Conservation (phyloP, 2,329 filamentous ascomycete species). For the Ophiostoma pallidulum region DNA sequence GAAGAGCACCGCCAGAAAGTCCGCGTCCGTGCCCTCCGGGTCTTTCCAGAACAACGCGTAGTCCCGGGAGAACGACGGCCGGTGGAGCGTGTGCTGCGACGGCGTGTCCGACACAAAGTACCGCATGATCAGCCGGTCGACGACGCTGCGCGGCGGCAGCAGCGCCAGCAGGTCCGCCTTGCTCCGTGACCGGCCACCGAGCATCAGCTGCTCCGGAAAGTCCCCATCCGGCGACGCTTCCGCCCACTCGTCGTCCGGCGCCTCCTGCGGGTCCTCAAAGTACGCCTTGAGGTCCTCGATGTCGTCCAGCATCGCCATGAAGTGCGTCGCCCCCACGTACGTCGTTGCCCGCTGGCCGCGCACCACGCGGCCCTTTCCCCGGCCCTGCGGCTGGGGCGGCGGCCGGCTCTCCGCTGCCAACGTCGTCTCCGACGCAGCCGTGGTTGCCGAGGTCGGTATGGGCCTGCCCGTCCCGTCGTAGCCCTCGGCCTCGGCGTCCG, state of each 20-base stretch:
- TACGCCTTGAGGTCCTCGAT: conserved; percentile 51
- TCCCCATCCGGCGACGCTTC: conserved; percentile 21
- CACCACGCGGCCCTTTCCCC: conserved; percentile 32
- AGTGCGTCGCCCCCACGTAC: conserved; percentile 51
- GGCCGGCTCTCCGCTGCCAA: too few species aligned
- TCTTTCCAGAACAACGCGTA: conserved; percentile 23
- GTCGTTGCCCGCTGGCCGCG: conserved; percentile 34
- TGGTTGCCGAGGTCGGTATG: background rate
- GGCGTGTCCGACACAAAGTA: conserved; percentile 47
- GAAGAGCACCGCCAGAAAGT: conserved; percentile 25
- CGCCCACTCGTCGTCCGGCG: conserved; percentile 25
- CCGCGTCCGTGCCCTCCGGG: conserved; percentile 15
- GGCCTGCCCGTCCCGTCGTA: conserved; percentile 17
- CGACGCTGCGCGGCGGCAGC: conserved; percentile 36
- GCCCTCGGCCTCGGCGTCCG: conserved; percentile 11
- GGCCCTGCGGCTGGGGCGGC: background rate
- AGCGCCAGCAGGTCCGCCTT: conserved; percentile 38
- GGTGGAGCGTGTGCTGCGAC: conserved; percentile 40
- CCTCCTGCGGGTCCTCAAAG: conserved; percentile 39
- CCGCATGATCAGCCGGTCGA: conserved; percentile 41
- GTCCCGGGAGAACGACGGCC: conserved; percentile 27
- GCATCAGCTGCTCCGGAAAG: conserved; percentile 34
- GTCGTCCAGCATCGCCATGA: conserved; percentile 52
- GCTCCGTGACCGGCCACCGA: conserved; percentile 27
- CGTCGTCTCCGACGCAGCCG: background rate